Base-by-base conservation (phyloP, 768 basidiomycete species). In the Cyclocybe aegerita region DNA sequence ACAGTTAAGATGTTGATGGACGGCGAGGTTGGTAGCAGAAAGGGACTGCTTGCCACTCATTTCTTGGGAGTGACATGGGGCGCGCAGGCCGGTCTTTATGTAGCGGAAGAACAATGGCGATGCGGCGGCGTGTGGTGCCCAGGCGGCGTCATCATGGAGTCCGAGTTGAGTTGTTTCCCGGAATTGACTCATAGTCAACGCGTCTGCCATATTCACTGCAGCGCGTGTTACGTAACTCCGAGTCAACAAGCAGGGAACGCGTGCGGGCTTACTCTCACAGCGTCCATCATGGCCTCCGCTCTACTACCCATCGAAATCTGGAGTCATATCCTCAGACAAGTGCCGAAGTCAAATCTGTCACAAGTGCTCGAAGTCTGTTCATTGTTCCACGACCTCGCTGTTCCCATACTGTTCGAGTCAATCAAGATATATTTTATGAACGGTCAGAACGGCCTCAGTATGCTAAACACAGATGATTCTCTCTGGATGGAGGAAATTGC, bases 21-120 rank as follows among this genome's bases (percentile, higher is more conserved):
- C 65, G 34, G 76, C 77, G 32, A 79, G 68, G 50, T 76, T 74
- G 4, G 78, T 79, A 7, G 77, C 76, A 12, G 76, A 72, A n/a
- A 78, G 60, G 46, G 70, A 64, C 17, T 60, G 60, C 55, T 62
- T 65, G 47, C 46, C 40, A 34, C 41, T 56, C 71, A 72, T 70
- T 43, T 49, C 47, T 23, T 44, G 16, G 12, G 17, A 36, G 23
- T 5, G 23, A 23, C 23, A 23, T 23, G 23, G 23, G 23, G 23
- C 23, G 23, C 23, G 23, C 23, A 23, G 23, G 23, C 23, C 23
- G 23, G 23, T 23, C 23, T 23, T 23, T 23, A 23, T 23, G 23
- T 23, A 23, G 23, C 23, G 23, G 23, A 23, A 23, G 23, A 23
- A 23, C 23, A 23, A 23, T 23, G 23, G 23, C 23, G 23, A 23